Base-by-base conservation (phyloP, 306 rosid genomes). In the Lupinus albus region DNA sequence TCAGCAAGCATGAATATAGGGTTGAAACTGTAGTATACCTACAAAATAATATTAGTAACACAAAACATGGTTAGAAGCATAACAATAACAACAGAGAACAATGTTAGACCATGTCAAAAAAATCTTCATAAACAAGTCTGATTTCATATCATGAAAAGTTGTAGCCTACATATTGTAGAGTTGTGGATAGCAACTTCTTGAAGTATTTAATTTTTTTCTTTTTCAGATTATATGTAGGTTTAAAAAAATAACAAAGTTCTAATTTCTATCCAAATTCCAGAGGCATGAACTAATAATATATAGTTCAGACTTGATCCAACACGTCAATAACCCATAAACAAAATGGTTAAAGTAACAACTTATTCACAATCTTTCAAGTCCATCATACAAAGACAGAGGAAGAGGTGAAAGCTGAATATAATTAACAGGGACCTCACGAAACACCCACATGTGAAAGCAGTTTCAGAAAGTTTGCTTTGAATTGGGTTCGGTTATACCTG, bases 1-100 rank as follows among this genome's bases (percentile, higher is more conserved):
- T 93, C 97, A 11, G 96, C 99, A 62, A 93, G 88, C 99, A 93
- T 90, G 79, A 90, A 93, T 41, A 90, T 67, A 15, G 96, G 96
- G 77, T 86, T 88, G 71, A 90, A 93, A 61, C 44, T 85, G 86
- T 93, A 93, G 90, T 88, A 78, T 16, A 93, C 94, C 99, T 93
- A 82, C 52, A 48, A 68, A 25, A 25, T 25, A 25, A 25, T 25
- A 1, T 2, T 16, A 61, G 20, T 17, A 15, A 70, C 15, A 21
- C 45, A 67, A 68, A 56, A 4, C 51, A 71, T 3, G 56, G 76
- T 81, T 72, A 69, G 67, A 60, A 51, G 64, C 57, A 52, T 18
- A 52, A 17, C 45, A 18, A 52, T 11, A 30, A 33, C 10, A n/a
- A 35, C 30, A 21, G 28, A 21, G 3, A 21, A 21, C 28, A 21